Base-by-base conservation (phyloP, 768 basidiomycete genomes). In the Roridomyces roridus region DNA sequence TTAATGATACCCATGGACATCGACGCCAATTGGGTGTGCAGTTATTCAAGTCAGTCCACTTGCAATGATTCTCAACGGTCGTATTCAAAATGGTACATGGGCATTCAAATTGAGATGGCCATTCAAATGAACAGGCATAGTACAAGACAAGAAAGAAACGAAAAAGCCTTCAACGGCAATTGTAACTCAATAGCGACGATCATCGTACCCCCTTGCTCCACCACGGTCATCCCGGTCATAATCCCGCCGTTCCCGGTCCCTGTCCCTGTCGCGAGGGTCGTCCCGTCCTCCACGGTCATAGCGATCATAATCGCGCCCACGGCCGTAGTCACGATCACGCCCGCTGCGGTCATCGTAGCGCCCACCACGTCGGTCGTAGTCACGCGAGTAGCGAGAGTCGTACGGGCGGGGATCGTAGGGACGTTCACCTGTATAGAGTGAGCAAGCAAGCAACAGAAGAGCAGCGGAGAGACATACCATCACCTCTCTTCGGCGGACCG, bases 401-500 rank as follows among this genome's bases (percentile, higher is more conserved):
- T 95, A 94, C 0, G 94, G 93, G 57, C 95, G 85, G 36, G 94
- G 94, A 69, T 95, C 92, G 68, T 98, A 97, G 1, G 86, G 92
- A 28, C 94, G 85, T 68, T 94, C 92, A 61, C 83, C 93, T 87
- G 68, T 65, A 26, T 46, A 25, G 45, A 34, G 17, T 23, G 48
- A 58, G 20, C 46, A 23, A 34, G 45, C 10, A 17, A 5, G 14
- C 10, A 40, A 42, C 6, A 43, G 21, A 21, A 44, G 6, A 40
- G 20, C 25, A 25, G 40, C 44, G 14, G 40, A 35, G 24, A n/a
- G 40, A 24, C 12, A 46, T 17, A 53, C 50, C 37, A 10, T 89
- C 87, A 56, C 78, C 75, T 35, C 91, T 83, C 76, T 96, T 94
- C 40, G 94, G 92, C 43, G 94, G 93, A 0, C 94, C 96, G 60